Conservation (phyloP, 2,329 filamentous ascomycete genomes). For the Aspergillus sp. region DNA sequence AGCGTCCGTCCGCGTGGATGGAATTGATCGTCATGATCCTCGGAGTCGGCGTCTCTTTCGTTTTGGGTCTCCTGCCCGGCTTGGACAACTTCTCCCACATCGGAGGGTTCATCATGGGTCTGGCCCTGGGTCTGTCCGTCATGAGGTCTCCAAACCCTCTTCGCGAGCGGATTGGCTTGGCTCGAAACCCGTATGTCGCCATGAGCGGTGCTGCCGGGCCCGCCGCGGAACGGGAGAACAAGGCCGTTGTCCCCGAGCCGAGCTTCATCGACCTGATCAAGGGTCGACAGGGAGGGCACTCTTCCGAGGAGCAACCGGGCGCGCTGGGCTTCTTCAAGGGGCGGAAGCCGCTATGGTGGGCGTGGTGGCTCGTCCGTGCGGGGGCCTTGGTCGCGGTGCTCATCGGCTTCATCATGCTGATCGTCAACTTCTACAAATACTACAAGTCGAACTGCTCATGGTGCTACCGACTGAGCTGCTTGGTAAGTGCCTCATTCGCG, state of each 20-base stretch:
- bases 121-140: constrained; percentile 76
- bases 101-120: constrained; percentile 85
- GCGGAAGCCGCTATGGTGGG: constrained; percentile 91
- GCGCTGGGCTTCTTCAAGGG: constrained; percentile 73
- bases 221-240: constrained; percentile 25
- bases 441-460: constrained; percentile 63
- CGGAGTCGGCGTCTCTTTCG: constrained; percentile 82
- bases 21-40: constrained; percentile 82
- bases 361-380: constrained; percentile 82
- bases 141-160: constrained; percentile 79
- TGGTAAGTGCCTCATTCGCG: constrained; percentile 53
- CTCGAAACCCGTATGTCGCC: constrained; percentile 59
- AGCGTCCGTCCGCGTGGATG: constrained; percentile 64
- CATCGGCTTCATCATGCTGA: constrained; percentile 72
- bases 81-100: constrained; percentile 98
- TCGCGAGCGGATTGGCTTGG: constrained; percentile 61
- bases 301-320: constrained; percentile 6
- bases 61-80: constrained; percentile 80
- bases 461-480: constrained; percentile 92
- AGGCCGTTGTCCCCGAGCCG: constrained; percentile 48
- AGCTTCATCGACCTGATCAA: constrained; percentile 44
- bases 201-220: constrained; percentile 45
- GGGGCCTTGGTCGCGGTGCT: constrained; percentile 70
- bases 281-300: constrained; percentile 48
- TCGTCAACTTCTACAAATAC: constrained; percentile 85